A percentile compares a stretch with the other conserved stretches of the same genome.
Conservation (phyloP, 768 basidiomycete species). For the Boletus speciosus region DNA sequence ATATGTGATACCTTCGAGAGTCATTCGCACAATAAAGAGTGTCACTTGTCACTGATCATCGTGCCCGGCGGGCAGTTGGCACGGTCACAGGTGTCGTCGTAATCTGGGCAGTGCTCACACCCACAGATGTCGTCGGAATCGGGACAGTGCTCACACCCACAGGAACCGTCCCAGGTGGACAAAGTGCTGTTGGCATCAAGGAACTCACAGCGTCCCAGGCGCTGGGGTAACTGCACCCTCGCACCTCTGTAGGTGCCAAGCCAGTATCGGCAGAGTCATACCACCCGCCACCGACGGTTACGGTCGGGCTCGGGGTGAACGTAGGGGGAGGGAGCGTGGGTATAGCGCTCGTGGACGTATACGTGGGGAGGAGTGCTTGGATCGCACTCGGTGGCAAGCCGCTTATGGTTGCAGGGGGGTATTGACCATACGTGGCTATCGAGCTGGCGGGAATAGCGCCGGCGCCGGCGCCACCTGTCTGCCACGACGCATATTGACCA, state of each 20-base stretch:
- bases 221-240: conserved; percentile 63
- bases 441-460: conserved; percentile 44
- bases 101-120: not conserved
- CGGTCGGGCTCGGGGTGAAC: conserved; percentile 43
- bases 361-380: conserved; percentile 49
- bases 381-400: conserved; percentile 39
- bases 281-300: conserved; percentile 55
- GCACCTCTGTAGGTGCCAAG: conserved; percentile 53
- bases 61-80: conserved; percentile 5
- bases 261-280: conserved; percentile 47
- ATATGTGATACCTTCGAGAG: not conserved
- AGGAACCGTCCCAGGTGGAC: conserved; percentile 24
- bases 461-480: conserved; percentile 63
- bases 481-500: conserved; percentile 57
- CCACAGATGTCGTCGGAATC: too few species aligned
- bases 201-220: conserved; percentile 58
- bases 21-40: not conserved
- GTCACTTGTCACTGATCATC: not conserved
- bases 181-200: conserved; percentile 45
- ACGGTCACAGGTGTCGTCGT: conserved; percentile 1
- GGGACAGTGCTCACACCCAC: not conserved
- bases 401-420: conserved; percentile 52
- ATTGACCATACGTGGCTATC: conserved; percentile 42
- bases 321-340: conserved; percentile 56
- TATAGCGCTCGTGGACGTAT: conserved; percentile 58